Evolutionary conservation across 306 rosid species (phyloP).

Genomic region (Corylus avellana): DNA sequence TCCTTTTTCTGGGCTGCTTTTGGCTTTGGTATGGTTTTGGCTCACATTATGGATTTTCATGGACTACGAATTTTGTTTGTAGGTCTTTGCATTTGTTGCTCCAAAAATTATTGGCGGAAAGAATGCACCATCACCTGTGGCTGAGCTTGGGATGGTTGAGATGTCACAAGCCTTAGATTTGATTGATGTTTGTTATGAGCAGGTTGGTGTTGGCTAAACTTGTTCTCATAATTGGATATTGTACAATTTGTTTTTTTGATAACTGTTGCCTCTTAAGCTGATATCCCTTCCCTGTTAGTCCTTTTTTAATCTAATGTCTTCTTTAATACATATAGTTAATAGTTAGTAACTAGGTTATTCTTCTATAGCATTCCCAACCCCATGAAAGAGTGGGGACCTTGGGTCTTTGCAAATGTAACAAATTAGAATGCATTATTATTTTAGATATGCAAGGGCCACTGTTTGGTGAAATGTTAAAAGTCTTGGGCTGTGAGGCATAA

Average conservation of each 20-base stretch:
- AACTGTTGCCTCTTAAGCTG: background rate
- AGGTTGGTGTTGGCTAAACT: slow-evolving; percentile 44
- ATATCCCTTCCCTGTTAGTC: background rate
- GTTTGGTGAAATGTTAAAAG: background rate
- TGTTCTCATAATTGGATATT: background rate
- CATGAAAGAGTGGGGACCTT: background rate
- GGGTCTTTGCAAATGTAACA: background rate
- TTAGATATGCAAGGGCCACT: background rate
- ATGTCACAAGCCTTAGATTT: slow-evolving; percentile 90
- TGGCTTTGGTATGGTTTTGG: background rate
- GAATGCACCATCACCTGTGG: slow-evolving; percentile 91
- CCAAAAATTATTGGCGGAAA: slow-evolving; percentile 95
- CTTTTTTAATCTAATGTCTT: background rate
- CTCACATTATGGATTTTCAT: background rate
- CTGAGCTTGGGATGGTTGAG: slow-evolving; percentile 99
- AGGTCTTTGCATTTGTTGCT: slow-evolving; percentile 94
- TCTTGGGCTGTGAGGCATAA: background rate
- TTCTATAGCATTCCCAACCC: background rate
- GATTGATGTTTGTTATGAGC: slow-evolving; percentile 77
- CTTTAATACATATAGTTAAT: background rate
- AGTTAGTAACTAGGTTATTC: background rate
- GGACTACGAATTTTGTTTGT: slow-evolving; percentile 10
- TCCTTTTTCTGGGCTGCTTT: background rate
- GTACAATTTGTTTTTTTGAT: background rate
- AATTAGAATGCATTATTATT: background rate